These are phyloP conservation scores for Arachnopeziza araneosa DNA, from an alignment of 2,329 filamentous ascomycete genomes.

Conservation along the genomic window DNA sequence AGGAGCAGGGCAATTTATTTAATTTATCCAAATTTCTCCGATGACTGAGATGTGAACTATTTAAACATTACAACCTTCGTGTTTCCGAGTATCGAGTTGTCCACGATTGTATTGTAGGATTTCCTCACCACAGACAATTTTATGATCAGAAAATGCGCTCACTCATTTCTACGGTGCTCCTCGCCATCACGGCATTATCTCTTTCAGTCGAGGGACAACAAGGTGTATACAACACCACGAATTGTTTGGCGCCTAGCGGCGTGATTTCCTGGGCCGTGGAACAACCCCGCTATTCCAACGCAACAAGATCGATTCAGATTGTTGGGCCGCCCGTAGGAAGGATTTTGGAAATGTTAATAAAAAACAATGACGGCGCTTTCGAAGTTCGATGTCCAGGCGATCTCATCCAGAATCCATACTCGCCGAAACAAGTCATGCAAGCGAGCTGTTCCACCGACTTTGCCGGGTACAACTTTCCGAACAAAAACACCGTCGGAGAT, in stretches of 20 bases:
- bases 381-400: neutral
- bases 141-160: neutral
- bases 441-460: neutral
- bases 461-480: neutral
- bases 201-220: neutral
- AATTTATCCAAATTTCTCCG: neutral
- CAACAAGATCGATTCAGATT: neutral
- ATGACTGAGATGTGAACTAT: neutral
- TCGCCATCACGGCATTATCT: neutral
- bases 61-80: neutral
- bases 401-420: neutral
- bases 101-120: neutral
- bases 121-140: neutral
- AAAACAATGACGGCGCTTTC: neutral
- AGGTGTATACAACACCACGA: neutral
- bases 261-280: neutral
- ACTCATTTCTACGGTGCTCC: neutral
- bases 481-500: neutral
- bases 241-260: neutral
- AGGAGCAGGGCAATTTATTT: neutral
- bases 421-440: neutral
- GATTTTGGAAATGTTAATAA: neutral
- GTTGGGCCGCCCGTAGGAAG: neutral
- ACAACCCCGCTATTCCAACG: neutral
- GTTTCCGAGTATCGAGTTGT: neutral